Percentiles rank a stretch among this genome's conserved stretches.
Evolutionary conservation across 768 basidiomycete species (phyloP).

Genomic region (Leccinum imitatum): DNA sequence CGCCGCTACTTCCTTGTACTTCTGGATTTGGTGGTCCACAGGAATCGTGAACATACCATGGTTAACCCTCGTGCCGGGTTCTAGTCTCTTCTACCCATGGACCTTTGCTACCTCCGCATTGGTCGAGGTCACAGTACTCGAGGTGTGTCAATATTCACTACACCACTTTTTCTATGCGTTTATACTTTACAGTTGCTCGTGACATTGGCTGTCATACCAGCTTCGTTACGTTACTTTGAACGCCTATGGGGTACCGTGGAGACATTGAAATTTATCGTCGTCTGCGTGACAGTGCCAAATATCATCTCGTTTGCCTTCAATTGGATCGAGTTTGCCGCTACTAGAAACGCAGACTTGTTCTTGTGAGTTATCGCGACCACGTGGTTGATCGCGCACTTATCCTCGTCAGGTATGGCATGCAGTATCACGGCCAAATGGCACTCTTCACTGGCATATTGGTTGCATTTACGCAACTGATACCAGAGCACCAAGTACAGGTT

Average conservation of each 20-base stretch:
- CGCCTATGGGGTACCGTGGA: constrained; percentile 91
- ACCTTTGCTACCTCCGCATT: constrained; percentile 86
- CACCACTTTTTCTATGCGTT: constrained; percentile 3
- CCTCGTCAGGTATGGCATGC: constrained; percentile 71
- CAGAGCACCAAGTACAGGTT: constrained; percentile 96
- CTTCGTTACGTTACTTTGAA: constrained; percentile 88
- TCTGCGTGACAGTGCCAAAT: constrained; percentile 79
- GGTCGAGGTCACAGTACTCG: constrained; percentile 79
- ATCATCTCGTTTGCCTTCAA: constrained; percentile 85
- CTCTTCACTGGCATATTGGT: constrained; percentile 88
- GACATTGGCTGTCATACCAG: constrained; percentile 74
- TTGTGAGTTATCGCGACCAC: constrained; percentile 52
- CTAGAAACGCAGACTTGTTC: constrained; percentile 72
- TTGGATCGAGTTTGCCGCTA: constrained; percentile 78
- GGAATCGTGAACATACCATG: constrained; percentile 52
- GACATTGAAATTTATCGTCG: constrained; percentile 79
- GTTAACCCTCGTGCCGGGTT: constrained; percentile 79
- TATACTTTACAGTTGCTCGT: constrained; percentile 59
- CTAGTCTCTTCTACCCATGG: constrained; percentile 87
- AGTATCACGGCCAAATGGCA: constrained; percentile 91
- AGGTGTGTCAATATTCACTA: constrained; percentile 53
- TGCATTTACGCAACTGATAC: constrained; percentile 96
- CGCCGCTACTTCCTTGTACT: constrained; percentile 56
- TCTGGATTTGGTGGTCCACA: constrained; percentile 62
- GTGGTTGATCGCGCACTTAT: constrained; percentile 13